Percentiles rank a stretch among this genome's conserved stretches.
phyloP scores from a whole-genome alignment of 164 flowering plant genomes.

The Kalanchoe fedtschenkoi region DNA sequence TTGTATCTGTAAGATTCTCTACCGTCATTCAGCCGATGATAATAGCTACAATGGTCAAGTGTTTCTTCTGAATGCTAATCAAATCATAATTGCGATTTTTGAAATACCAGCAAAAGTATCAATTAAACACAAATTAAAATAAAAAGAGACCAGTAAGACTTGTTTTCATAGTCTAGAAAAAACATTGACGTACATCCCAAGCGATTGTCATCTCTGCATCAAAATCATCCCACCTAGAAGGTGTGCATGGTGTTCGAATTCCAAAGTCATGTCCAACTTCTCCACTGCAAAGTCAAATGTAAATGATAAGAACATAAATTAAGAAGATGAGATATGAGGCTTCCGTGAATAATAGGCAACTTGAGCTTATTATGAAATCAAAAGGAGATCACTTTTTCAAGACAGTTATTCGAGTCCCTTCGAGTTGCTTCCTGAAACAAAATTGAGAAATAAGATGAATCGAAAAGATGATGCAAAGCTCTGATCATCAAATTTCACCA shows the following conservation, averaged over 20 bases:
- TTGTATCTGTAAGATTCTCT: not conserved
- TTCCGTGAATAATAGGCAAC: not conserved
- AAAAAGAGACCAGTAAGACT: not conserved
- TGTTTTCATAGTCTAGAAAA: not conserved
- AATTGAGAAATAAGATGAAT: slow-evolving; percentile 6
- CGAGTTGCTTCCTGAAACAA: slow-evolving; percentile 70
- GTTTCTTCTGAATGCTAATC: not conserved
- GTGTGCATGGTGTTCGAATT: slow-evolving; percentile 85
- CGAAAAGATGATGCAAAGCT: not conserved
- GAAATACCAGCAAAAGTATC: not conserved
- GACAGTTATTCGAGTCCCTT: slow-evolving; percentile 87
- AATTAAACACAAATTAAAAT: not conserved
- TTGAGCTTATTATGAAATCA: not conserved
- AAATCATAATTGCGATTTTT: not conserved
- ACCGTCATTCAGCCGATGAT: not conserved
- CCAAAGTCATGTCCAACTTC: slow-evolving; percentile 70
- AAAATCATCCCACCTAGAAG: slow-evolving; percentile 93
- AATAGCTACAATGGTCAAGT: not conserved
- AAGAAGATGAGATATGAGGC: not conserved
- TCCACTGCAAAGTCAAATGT: slow-evolving; percentile 31
- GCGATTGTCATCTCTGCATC: slow-evolving; percentile 78
- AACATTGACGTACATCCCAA: slow-evolving; percentile 68
- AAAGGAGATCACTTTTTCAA: slow-evolving; percentile 43
- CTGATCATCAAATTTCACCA: not conserved
- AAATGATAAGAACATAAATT: not conserved